Evolutionary conservation across 306 rosid species (phyloP).

Genomic region (Acacia confusa): DNA sequence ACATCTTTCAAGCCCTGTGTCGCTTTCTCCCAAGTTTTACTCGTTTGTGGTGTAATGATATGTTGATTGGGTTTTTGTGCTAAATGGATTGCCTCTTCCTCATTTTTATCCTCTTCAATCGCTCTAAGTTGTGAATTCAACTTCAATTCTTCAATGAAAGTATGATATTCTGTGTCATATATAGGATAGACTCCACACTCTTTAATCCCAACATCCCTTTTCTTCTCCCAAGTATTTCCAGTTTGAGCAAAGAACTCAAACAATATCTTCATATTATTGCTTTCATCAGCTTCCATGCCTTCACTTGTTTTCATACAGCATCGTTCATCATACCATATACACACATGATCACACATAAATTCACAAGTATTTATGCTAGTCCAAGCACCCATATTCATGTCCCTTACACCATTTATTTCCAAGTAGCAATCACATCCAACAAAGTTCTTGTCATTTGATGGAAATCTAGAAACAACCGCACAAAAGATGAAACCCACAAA

Average conservation of each 20-base stretch:
- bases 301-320: not conserved
- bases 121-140: not conserved
- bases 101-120: not conserved
- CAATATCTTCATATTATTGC: not conserved
- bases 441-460: slow-evolving; percentile 6
- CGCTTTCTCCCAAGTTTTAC: not conserved
- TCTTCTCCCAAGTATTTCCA: not conserved
- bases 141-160: not conserved
- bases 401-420: not conserved
- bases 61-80: not conserved
- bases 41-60: not conserved
- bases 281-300: not conserved
- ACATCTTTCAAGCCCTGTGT: slow-evolving; percentile 9
- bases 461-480: not conserved
- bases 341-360: slow-evolving; percentile 1
- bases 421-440: not conserved
- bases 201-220: not conserved
- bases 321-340: slow-evolving; percentile 6
- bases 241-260: slow-evolving; percentile 1
- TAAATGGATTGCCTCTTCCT: not conserved
- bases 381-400: not conserved
- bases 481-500: slow-evolving; percentile 10
- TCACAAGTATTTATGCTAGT: not conserved
- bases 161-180: not conserved
- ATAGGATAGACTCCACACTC: not conserved